These are phyloP conservation scores for Macaranga tanarius DNA, from an alignment of 441 rosid species.

Conservation along the genomic window DNA sequence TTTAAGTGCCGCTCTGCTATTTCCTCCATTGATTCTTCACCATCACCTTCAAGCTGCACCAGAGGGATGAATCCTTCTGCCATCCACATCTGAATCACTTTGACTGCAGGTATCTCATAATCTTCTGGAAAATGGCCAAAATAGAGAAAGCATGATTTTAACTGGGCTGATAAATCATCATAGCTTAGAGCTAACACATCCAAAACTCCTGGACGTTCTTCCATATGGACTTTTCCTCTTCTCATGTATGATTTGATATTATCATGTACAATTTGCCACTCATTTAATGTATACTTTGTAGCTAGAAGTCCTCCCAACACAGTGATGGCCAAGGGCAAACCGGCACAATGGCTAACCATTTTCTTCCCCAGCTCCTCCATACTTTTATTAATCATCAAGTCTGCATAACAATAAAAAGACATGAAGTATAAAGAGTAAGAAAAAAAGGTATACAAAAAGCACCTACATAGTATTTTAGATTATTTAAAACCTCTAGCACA, in stretches of 20 bases:
- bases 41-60: conserved; percentile 4
- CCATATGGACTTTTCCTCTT: conserved; percentile 3
- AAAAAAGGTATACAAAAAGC: no score
- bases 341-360: conserved; percentile 34
- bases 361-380: conserved; percentile 27
- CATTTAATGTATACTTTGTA: background rate
- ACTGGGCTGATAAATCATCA: conserved; percentile 20
- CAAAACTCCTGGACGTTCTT: conserved; percentile 15
- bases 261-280: conserved; percentile 13
- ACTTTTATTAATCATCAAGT: conserved; percentile 10
- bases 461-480: background rate
- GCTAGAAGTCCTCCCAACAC: conserved; percentile 40
- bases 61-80: conserved; percentile 26
- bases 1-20: conserved; percentile 20
- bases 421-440: no score
- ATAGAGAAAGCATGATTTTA: conserved; percentile 31
- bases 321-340: conserved; percentile 37
- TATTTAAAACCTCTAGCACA: no score
- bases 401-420: conserved; percentile 6
- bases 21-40: conserved; percentile 22
- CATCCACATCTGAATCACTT: conserved; percentile 25
- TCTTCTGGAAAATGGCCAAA: conserved; percentile 30
- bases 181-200: conserved; percentile 29
- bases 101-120: conserved; percentile 21
- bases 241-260: conserved; percentile 18